These are phyloP conservation scores for Aspergillus novoparasiticus DNA, from an alignment of 2,329 filamentous ascomycete species.

Conservation along the genomic window DNA sequence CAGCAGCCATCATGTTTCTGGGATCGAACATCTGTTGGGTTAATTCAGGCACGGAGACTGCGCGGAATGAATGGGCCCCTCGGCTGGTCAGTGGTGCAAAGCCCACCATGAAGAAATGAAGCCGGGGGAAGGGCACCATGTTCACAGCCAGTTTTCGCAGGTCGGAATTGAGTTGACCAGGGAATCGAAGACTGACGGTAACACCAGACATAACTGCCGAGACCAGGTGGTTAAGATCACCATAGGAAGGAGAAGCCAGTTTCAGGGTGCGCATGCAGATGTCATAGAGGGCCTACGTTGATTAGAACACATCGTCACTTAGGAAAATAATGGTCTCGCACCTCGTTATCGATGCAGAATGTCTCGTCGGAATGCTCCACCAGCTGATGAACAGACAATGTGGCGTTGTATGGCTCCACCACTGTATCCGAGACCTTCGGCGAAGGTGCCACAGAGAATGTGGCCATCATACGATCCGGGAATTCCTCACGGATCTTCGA, in stretches of 20 bases:
- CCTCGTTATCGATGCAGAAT: slow-evolving; percentile 99
- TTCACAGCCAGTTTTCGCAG: slow-evolving; percentile 99
- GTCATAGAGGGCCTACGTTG: slow-evolving; percentile 81
- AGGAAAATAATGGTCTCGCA: slow-evolving; percentile 30
- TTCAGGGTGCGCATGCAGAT: slow-evolving; percentile 99
- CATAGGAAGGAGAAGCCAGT: slow-evolving; percentile 97
- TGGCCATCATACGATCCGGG: slow-evolving; percentile 99
- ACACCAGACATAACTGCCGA: slow-evolving; percentile 99
- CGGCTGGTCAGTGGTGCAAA: slow-evolving; percentile 97
- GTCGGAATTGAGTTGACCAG: slow-evolving; percentile 99
- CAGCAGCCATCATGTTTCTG: slow-evolving; percentile 99
- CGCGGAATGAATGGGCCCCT: slow-evolving; percentile 91
- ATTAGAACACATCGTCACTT: slow-evolving; percentile 5
- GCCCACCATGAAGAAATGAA: slow-evolving; percentile 99
- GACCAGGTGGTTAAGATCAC: slow-evolving; percentile 98
- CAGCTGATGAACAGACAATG: slow-evolving; percentile 96
- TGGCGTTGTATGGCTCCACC: slow-evolving; percentile 99
- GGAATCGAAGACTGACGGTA: slow-evolving; percentile 98
- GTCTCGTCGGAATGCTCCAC: slow-evolving; percentile 99
- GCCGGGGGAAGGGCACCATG: slow-evolving; percentile 99
- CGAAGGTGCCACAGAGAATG: slow-evolving; percentile 97
- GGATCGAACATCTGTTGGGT: slow-evolving; percentile 99
- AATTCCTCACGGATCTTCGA: slow-evolving; percentile 99
- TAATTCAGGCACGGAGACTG: slow-evolving; percentile 94
- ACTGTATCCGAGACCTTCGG: slow-evolving; percentile 99